Evolutionary conservation across 495 filamentous ascomycete species (phyloP).

Genomic region (Penicillium daleae): DNA sequence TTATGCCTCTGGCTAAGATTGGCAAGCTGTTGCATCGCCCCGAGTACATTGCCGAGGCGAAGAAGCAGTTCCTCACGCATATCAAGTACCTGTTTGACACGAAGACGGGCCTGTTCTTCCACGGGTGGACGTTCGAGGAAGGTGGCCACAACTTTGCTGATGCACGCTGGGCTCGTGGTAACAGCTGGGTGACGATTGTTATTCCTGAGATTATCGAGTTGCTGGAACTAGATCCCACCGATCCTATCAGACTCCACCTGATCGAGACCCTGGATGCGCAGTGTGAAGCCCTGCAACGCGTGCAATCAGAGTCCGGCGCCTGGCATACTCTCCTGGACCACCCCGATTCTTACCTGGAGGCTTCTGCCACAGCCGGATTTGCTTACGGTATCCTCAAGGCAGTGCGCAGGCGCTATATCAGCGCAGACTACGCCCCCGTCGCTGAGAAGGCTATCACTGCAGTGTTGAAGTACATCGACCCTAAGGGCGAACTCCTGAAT

Average conservation of each 20-base stretch:
- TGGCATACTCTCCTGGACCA: slow-evolving; percentile 73
- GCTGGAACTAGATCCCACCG: slow-evolving; percentile 55
- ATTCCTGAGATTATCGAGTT: slow-evolving; percentile 75
- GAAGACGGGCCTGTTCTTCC: slow-evolving; percentile 69
- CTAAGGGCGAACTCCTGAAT: slow-evolving; percentile 65
- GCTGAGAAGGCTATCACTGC: slow-evolving; percentile 64
- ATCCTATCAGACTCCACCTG: slow-evolving; percentile 64
- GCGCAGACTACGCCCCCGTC: slow-evolving; percentile 47
- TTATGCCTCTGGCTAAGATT: slow-evolving; percentile 75
- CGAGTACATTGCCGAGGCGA: slow-evolving; percentile 72
- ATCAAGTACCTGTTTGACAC: slow-evolving; percentile 74
- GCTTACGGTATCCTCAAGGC: slow-evolving; percentile 76
- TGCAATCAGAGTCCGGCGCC: slow-evolving; percentile 60
- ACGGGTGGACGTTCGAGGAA: slow-evolving; percentile 71
- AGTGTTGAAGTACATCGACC: slow-evolving; percentile 61
- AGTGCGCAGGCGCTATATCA: slow-evolving; percentile 67
- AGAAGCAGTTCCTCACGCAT: slow-evolving; percentile 71
- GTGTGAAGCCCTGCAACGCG: slow-evolving; percentile 56
- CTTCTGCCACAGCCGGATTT: slow-evolving; percentile 75
- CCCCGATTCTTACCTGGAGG: slow-evolving; percentile 65
- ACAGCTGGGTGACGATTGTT: slow-evolving; percentile 72
- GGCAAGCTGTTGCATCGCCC: slow-evolving; percentile 65
- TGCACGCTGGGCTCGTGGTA: slow-evolving; percentile 70
- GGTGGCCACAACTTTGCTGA: slow-evolving; percentile 72
- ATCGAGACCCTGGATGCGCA: slow-evolving; percentile 65